These are phyloP conservation scores for Raffaelea albimanens DNA, from an alignment of 2,329 filamentous ascomycete genomes.

Conservation along the genomic window DNA sequence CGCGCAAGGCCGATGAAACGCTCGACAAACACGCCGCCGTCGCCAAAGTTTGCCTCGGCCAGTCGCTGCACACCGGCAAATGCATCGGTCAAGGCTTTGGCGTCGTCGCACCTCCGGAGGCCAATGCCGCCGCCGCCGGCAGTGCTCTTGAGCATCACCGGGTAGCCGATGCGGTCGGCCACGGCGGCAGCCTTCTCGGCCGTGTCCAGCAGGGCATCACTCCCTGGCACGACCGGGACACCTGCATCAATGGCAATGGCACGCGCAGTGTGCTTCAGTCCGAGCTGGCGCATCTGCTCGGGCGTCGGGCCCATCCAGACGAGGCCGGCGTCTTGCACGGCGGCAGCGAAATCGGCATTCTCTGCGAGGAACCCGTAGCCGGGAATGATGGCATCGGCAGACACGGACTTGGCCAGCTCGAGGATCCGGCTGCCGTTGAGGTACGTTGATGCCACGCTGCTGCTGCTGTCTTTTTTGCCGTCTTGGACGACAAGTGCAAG, in stretches of 20 bases:
- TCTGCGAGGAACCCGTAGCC: slow-evolving; percentile 10
- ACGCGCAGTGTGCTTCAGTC: slow-evolving; percentile 7
- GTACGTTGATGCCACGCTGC: not conserved
- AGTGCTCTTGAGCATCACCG: slow-evolving; percentile 48
- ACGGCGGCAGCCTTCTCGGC: slow-evolving; percentile 43
- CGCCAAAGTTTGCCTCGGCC: slow-evolving; percentile 48
- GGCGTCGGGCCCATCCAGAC: slow-evolving; percentile 4
- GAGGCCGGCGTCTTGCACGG: slow-evolving; percentile 16
- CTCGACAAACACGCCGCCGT: slow-evolving; percentile 54
- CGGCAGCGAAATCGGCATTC: slow-evolving; percentile 3
- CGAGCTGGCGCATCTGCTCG: slow-evolving; percentile 1
- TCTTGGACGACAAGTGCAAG: too few relatives aligned
- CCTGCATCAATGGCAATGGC: slow-evolving; percentile 26
- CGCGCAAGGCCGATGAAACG: slow-evolving; percentile 50
- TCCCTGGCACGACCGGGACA: slow-evolving; percentile 29
- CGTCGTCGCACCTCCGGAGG: slow-evolving; percentile 19
- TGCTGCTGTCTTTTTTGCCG: too few relatives aligned
- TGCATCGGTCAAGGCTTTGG: slow-evolving; percentile 35
- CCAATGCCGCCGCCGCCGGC: slow-evolving; percentile 59
- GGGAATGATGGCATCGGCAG: slow-evolving; percentile 4
- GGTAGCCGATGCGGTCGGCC: slow-evolving; percentile 25
- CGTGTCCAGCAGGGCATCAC: slow-evolving; percentile 2
- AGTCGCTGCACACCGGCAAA: slow-evolving; percentile 33
- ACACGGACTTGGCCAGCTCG: slow-evolving; percentile 3
- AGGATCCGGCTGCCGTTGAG: slow-evolving; percentile 10